Base-by-base conservation (phyloP, 768 basidiomycete genomes). In the Boletus rubescentipes region DNA sequence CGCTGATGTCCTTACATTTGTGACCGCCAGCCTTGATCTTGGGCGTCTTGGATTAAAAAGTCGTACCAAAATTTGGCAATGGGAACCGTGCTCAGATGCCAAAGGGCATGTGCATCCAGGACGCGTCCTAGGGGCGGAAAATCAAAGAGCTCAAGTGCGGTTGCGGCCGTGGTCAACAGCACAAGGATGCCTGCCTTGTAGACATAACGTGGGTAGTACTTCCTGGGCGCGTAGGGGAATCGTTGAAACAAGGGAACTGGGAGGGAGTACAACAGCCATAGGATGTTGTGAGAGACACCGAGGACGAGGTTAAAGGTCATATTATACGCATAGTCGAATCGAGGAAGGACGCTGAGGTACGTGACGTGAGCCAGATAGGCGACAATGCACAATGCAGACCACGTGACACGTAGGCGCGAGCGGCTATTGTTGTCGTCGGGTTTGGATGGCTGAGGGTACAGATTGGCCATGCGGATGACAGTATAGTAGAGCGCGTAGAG, bases 251-350 rank as follows among this genome's bases (percentile, higher is more conserved):
- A 6, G 11, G 78, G 75, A 34, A 79, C 32, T 11, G 74, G 75
- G 42, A 85, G 72, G 3, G 88, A 76, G 71, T 89, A 98, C 12
- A 81, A 49, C 30, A 86, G 65, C 96, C 97, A 98, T 15, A 96
- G 69, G 26, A 81, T 35, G 68, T 96, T 93, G 71, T 98, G 94
- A 1, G 75, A 54, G 32, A 93, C 61, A 2, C 93, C 96, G 54
- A 98, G 59, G 51, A 73, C 59, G 62, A 94, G 71, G 71, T 93
- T 94, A 77, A 91, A 93, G 0, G 76, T 67, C 71, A 96, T 91
- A 77, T 98, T 98, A 77, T 97, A 99, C 8, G 86, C 73, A 68
- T 99, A 98, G 73, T 95, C 87, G 73, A 96, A 97, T 47, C 87
- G 84, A 26, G 87, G 86, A 41, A 86, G 79, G 14, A 86, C 67